Base-by-base conservation (phyloP, 1,284 basidiomycete genomes). In the Thelephora terrestris region DNA sequence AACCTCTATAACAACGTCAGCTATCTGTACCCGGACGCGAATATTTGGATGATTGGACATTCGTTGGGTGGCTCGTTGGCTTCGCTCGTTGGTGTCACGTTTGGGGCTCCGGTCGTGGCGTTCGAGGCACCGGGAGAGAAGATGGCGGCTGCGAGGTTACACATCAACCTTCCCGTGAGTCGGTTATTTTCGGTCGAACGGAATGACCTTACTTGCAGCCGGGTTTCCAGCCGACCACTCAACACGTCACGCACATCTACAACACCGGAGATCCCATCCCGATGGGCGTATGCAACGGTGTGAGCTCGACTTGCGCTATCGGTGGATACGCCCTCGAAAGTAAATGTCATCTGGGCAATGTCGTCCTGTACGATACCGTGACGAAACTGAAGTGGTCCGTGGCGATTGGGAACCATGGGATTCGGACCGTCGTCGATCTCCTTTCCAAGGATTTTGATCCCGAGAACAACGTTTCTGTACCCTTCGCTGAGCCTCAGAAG, bases 1-100 rank as follows among this genome's bases (percentile, higher is more conserved):
- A 88, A 93, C 65, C 65, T 97, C 39, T 97, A 93, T 70, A 89
- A 94, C 71, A 92, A 98, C 71, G 60, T 99, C 45, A 87, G 92
- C 2, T 89, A 87, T 61, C 81, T 95, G 75, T 99, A 95, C 64
- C 96, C 95, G 3, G 68, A 89, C 53, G 78, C 93, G 46, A 86
- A 88, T 56, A 89, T 99, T 51, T 99, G 96, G 96, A 66, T 98
- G 21, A 81, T 80, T 14, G 95, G 94, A 0, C 92, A 96, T 65
- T 94, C 88, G 5, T 58, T 87, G 10, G 92, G 94, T 40, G 94
- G 93, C 7, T 79, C 88, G 0, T 68, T 98, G 2, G 84, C 91
- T 0, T 79, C 86, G 18, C 74, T 97, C 47, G 71, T 98, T 24
- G 94, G 90, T 2, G 71, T 84, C 14, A 95, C 95, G 0, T 98